Evolutionary conservation across 345 rosid species (phyloP), one percentile per base, ranked within the genome.

Genomic region (Hibiscus tridactylites): DNA sequence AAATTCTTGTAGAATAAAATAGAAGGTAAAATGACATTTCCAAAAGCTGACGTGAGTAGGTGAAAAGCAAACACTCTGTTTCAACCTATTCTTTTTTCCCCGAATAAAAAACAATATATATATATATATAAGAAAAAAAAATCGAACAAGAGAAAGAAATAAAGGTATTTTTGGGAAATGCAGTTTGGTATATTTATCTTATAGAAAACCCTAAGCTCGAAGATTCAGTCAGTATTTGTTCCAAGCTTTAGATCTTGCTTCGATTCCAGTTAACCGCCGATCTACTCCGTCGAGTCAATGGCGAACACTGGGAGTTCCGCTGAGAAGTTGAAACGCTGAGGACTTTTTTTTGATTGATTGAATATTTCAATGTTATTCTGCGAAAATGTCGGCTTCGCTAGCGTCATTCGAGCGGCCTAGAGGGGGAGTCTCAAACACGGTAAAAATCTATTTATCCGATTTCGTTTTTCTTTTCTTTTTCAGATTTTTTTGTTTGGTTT

Each of bases 401-500:
- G 89, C 93, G 70, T 87, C 90, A 81, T 81, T 90, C 80, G 98
- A 93, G 85, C 93, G 95, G 73, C 91, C 91, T 3, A 85, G 93
- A 73, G 81, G 33, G 39, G 85, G 85, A 65, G 31, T 1, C 0
- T 21, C 24, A 21, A 21, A 21, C 24, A 21, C 24, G 24, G 24
- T 21, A 21, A 21, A 21, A 21, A 21, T 21, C 24, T 21, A 21
- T 0, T 21, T 21, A 21, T 21, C 24, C 24, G 24, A 21, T 21
- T 21, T 21, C 24, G 24, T 21, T 21, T 21, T 21, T 21, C 24
- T 21, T 21, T 21, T 21, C 1, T 21, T 21, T 21, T 21, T 21
- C 24, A 21, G 24, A 21, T 21, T 21, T 21, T 21, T 21, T 21
- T 21, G 24, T 21, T 21, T 21, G 24, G 0, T 21, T 21, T 21